Evolutionary conservation across 495 filamentous ascomycete genomes (phyloP).

Genomic region (Daldinia caldariorum): DNA sequence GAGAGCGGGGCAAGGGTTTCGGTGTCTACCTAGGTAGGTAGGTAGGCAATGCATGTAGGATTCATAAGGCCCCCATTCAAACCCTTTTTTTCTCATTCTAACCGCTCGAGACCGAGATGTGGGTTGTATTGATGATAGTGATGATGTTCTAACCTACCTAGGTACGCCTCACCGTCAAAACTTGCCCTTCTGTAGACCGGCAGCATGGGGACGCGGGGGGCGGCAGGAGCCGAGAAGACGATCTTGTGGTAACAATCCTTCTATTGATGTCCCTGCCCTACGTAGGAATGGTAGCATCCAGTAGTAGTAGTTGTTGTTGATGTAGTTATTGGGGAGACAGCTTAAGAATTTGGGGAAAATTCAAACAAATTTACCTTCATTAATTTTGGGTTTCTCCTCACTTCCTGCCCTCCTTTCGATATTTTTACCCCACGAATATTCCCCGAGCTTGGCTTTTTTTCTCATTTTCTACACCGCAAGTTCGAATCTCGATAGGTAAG

Average conservation of each 20-base stretch:
- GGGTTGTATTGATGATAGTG: constrained; percentile 12
- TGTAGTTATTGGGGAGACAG: too few relatives aligned
- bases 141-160: neutral
- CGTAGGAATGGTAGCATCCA: constrained; percentile 2
- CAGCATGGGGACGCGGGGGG: constrained; percentile 7
- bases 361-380: neutral
- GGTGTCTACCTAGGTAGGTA: constrained; percentile 10
- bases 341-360: too few relatives aligned
- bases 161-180: constrained; percentile 22
- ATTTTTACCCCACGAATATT: constrained; percentile 39
- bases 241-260: neutral
- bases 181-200: constrained; percentile 20
- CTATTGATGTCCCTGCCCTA: constrained; percentile 3
- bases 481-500: constrained; percentile 33
- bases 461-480: constrained; percentile 39
- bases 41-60: constrained; percentile 24
- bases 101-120: constrained; percentile 22
- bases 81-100: constrained; percentile 12
- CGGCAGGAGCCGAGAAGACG: neutral
- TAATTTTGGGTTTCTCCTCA: constrained; percentile 29
- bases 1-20: constrained; percentile 24
- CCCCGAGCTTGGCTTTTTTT: constrained; percentile 34
- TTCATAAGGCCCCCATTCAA: constrained; percentile 30
- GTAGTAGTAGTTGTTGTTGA: too few relatives aligned
- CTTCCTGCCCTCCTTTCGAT: constrained; percentile 2